These are phyloP conservation scores for Vitis labrusca DNA, from an alignment of 164 flowering plant genomes.

Conservation along the genomic window DNA sequence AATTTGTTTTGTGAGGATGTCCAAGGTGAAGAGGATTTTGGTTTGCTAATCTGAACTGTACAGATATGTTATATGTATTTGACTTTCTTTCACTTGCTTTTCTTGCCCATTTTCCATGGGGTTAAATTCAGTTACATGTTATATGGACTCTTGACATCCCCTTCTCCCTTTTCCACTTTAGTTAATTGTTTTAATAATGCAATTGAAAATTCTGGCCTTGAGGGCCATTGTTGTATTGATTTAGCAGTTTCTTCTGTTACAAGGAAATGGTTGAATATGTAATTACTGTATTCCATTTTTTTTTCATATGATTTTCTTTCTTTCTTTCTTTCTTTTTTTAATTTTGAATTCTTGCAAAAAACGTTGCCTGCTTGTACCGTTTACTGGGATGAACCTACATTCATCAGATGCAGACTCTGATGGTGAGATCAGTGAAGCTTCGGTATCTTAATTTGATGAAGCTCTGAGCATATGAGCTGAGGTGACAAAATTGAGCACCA, in stretches of 20 bases:
- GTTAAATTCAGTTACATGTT: background rate
- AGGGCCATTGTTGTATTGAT: background rate
- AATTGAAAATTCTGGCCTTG: background rate
- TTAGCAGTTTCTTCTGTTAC: background rate
- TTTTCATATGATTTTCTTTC: background rate
- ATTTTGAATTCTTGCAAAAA: background rate
- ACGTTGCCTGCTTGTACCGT: background rate
- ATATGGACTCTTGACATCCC: background rate
- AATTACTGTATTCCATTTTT: background rate
- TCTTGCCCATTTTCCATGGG: too few species aligned
- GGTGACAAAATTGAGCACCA: too few species aligned
- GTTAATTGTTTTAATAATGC: background rate
- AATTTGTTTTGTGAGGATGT: background rate
- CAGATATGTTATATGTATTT: too few species aligned
- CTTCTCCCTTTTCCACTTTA: background rate
- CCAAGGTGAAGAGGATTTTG: background rate
- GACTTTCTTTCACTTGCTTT: too few species aligned
- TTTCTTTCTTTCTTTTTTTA: background rate
- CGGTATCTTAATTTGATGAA: too few species aligned
- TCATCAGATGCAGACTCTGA: background rate
- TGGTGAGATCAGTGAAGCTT: too few species aligned
- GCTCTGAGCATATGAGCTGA: too few species aligned
- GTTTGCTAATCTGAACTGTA: background rate
- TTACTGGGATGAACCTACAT: background rate
- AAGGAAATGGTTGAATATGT: background rate